Evolutionary conservation across 257 asterid genomes (phyloP).

Genomic region (Jaltomata sinuosa): DNA sequence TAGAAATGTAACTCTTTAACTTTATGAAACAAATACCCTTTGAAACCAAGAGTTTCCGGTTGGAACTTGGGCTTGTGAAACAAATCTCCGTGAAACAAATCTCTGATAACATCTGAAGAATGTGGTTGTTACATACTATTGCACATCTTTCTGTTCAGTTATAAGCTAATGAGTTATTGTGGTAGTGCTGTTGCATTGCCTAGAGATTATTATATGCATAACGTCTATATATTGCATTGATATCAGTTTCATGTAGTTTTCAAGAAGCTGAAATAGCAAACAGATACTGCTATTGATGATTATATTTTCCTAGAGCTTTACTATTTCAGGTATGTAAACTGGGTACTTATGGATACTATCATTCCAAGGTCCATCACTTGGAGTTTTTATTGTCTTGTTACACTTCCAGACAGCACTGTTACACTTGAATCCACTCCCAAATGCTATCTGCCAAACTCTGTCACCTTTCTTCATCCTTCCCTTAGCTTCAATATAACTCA

Average conservation of each 20-base stretch:
- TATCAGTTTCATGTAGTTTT: neutral
- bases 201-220: neutral
- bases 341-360: slow-evolving; percentile 7
- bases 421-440: slow-evolving; percentile 35
- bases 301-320: neutral
- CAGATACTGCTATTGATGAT: neutral
- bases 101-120: neutral
- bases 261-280: neutral
- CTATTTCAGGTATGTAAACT: neutral
- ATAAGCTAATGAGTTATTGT: neutral
- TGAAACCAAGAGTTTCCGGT: neutral
- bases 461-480: slow-evolving; percentile 27
- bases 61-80: neutral
- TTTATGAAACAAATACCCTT: neutral
- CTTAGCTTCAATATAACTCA: slow-evolving; percentile 22
- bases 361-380: neutral
- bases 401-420: slow-evolving; percentile 33
- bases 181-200: neutral
- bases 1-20: neutral
- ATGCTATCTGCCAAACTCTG: slow-evolving; percentile 19
- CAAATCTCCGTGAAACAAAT: neutral
- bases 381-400: slow-evolving; percentile 6
- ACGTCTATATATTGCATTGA: neutral
- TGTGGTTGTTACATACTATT: neutral
- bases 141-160: neutral